These are phyloP conservation scores for Trichosporon asahii DNA, from an alignment of 1,284 basidiomycete genomes.

Conservation along the genomic window DNA sequence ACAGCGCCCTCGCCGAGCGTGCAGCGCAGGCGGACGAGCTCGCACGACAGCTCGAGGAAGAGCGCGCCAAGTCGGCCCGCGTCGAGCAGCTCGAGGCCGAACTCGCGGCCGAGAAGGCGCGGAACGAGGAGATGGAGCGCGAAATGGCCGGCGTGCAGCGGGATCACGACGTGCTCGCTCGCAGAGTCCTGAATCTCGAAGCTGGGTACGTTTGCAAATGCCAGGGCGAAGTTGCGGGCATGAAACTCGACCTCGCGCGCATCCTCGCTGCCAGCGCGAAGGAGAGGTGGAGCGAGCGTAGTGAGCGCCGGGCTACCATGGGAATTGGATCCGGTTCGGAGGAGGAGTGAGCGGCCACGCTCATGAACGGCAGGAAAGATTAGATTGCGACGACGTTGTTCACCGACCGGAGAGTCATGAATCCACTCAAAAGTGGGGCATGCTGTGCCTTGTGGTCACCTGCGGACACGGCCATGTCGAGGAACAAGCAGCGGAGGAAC, in stretches of 20 bases:
- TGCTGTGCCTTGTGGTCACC: too few relatives aligned
- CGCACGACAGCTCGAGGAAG: neutral
- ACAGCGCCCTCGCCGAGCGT: neutral
- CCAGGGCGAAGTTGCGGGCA: neutral
- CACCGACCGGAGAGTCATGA: too few relatives aligned
- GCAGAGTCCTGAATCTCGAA: neutral
- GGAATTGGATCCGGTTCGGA: neutral
- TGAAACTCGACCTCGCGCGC: conserved; percentile 2
- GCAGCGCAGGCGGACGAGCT: neutral
- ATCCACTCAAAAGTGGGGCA: too few relatives aligned
- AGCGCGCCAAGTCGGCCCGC: neutral
- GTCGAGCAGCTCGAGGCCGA: neutral
- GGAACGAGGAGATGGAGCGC: neutral
- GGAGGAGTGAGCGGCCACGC: neutral
- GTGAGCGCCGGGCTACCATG: neutral
- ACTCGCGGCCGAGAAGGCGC: neutral
- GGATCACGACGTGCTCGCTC: neutral
- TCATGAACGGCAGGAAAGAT: too few relatives aligned
- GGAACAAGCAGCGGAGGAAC: too few relatives aligned
- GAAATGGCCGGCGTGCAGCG: neutral
- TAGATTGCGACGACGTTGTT: too few relatives aligned
- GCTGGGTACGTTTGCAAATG: conserved; percentile 5
- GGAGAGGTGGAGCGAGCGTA: neutral
- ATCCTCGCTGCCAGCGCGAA: neutral
- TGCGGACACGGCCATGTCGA: too few relatives aligned